Percentiles rank a stretch among this genome's conserved stretches.
phyloP scores from a whole-genome alignment of 2,329 filamentous ascomycete species.

The Penicillium sclerotigenum region DNA sequence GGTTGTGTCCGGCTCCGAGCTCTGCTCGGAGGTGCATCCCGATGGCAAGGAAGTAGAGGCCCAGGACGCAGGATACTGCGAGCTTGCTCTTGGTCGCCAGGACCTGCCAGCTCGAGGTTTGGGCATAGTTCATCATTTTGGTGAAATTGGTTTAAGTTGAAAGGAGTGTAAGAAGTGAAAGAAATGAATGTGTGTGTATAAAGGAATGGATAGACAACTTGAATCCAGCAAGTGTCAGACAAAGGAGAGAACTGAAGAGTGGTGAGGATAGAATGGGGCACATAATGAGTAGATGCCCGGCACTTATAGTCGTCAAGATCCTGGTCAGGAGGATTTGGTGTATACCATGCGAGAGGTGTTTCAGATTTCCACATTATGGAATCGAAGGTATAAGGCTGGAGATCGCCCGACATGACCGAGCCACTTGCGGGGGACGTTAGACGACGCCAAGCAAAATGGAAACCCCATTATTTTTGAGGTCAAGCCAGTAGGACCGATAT shows the following conservation, averaged over 20 bases:
- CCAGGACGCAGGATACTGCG: not conserved
- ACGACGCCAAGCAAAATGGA: not conserved
- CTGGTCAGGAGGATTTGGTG: not conserved
- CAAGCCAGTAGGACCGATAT: not conserved
- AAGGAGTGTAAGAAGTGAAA: slow-evolving; percentile 3
- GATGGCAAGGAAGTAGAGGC: slow-evolving; percentile 3
- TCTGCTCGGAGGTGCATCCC: slow-evolving; percentile 2
- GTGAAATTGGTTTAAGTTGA: not conserved
- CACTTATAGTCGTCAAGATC: not conserved
- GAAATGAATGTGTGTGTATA: slow-evolving; percentile 1
- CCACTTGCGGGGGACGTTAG: slow-evolving; percentile 1
- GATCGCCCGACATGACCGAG: not conserved
- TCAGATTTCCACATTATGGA: not conserved
- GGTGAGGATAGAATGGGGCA: not conserved
- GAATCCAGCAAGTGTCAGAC: slow-evolving; percentile 9
- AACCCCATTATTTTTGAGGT: not conserved
- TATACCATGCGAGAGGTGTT: not conserved
- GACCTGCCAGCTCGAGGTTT: not conserved
- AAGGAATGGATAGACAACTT: slow-evolving; percentile 10
- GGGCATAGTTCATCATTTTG: not conserved
- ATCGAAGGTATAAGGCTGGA: not conserved
- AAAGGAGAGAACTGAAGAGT: slow-evolving; percentile 4
- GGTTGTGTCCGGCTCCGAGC: not conserved
- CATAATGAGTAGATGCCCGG: not conserved
- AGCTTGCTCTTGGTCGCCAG: not conserved